These are phyloP conservation scores for Claviceps digitariae DNA, from an alignment of 2,329 filamentous ascomycete species.

Conservation along the genomic window DNA sequence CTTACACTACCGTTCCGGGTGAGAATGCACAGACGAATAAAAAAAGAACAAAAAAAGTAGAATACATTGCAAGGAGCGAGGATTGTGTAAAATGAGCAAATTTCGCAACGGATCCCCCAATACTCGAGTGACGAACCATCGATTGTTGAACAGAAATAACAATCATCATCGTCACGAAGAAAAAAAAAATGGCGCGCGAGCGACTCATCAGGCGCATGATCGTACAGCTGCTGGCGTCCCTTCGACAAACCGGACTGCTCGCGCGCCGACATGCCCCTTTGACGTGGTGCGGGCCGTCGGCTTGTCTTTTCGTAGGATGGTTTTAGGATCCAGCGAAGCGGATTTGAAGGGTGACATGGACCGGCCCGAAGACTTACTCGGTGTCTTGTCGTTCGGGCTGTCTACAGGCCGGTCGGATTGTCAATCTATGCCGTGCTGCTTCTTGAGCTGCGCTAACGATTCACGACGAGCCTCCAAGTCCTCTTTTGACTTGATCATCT, in stretches of 20 bases:
- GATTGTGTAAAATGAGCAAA: background rate
- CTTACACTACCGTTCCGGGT: background rate
- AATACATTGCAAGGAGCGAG: constrained; percentile 5
- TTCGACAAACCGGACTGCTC: constrained; percentile 29
- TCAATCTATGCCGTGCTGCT: constrained; percentile 98
- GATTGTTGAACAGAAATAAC: background rate
- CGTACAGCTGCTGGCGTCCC: constrained; percentile 23
- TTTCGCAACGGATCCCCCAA: background rate
- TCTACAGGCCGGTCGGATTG: constrained; percentile 59
- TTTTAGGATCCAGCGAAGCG: constrained; percentile 27
- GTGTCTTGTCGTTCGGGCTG: constrained; percentile 28
- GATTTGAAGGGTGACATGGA: constrained; percentile 34
- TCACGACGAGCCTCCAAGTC: constrained; percentile 88
- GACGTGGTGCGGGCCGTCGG: constrained; percentile 20
- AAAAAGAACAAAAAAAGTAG: constrained; percentile 1
- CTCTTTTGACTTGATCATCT: constrained; percentile 72
- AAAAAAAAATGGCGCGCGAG: background rate
- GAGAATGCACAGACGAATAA: background rate
- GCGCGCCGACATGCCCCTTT: constrained; percentile 23
- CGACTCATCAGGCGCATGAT: constrained; percentile 23
- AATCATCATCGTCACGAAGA: background rate
- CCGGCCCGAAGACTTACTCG: constrained; percentile 46
- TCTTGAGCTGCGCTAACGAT: constrained; percentile 96
- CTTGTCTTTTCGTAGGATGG: constrained; percentile 31
- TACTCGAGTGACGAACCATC: background rate